A percentile compares a stretch with the other conserved stretches of the same genome.
phyloP scores from a whole-genome alignment of 306 rosid genomes.

The Hylodesmum podocarpum region DNA sequence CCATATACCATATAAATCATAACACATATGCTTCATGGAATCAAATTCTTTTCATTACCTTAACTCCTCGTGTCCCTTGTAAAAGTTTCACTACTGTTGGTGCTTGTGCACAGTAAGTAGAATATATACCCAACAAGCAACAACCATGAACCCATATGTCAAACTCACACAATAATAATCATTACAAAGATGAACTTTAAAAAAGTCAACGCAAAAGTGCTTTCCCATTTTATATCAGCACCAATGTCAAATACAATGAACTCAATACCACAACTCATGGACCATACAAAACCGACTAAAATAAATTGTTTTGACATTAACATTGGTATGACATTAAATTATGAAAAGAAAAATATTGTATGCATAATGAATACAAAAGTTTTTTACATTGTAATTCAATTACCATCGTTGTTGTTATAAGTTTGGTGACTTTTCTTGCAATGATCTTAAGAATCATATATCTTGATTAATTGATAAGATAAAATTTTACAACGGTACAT shows the following conservation, averaged over 20 bases:
- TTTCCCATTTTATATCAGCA: conserved; percentile 5
- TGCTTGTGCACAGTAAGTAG: conserved; percentile 13
- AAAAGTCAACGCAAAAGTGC: conserved; percentile 40
- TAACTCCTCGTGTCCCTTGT: conserved; percentile 27
- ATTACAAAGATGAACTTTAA: background rate
- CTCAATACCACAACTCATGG: background rate
- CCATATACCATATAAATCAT: conserved; percentile 21
- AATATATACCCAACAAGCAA: conserved; percentile 37
- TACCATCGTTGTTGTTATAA: too few relatives aligned
- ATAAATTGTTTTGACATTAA: conserved; percentile 29
- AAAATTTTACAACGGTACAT: too few relatives aligned
- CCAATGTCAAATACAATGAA: conserved; percentile 10
- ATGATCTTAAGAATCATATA: too few relatives aligned
- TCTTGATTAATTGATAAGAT: too few relatives aligned
- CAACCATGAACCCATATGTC: conserved; percentile 24
- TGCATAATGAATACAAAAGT: too few relatives aligned
- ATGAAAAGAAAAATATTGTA: too few relatives aligned
- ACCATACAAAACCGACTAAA: background rate
- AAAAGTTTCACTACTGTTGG: conserved; percentile 28
- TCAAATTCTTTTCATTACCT: conserved; percentile 40
- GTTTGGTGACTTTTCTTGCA: too few relatives aligned
- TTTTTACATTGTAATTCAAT: too few relatives aligned
- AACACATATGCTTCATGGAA: conserved; percentile 33
- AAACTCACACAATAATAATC: conserved; percentile 8
- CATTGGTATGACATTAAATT: background rate